phyloP scores from a whole-genome alignment of 768 basidiomycete species.

The Tricholoma matsutake region DNA sequence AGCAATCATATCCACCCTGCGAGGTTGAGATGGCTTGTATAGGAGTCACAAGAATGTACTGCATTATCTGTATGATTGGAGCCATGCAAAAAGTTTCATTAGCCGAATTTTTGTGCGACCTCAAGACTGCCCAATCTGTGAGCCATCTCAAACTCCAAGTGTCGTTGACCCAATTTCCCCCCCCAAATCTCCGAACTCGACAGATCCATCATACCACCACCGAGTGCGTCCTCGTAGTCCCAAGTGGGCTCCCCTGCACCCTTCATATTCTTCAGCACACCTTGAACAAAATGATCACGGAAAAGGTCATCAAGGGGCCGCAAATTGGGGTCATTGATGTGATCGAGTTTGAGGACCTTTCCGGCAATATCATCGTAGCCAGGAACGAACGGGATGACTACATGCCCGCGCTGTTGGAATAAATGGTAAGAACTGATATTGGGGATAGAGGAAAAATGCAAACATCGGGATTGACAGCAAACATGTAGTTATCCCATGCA shows the following conservation, averaged over 20 bases:
- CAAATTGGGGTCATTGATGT: conserved; percentile 25
- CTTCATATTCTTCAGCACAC: conserved; percentile 31
- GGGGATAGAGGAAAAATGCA: conserved; percentile 4
- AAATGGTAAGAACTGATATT: background rate
- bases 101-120: too few relatives aligned
- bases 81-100: too few relatives aligned
- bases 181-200: background rate
- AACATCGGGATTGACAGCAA: conserved; percentile 26
- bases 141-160: background rate
- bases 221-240: background rate
- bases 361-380: background rate
- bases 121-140: background rate
- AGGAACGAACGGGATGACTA: background rate
- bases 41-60: too few relatives aligned
- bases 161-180: background rate
- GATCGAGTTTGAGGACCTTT: conserved; percentile 18
- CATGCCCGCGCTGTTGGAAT: background rate
- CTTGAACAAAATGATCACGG: conserved; percentile 30
- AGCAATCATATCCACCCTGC: background rate
- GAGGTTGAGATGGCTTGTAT: too few relatives aligned
- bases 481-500: conserved; percentile 24
- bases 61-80: too few relatives aligned
- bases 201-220: background rate
- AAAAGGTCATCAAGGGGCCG: conserved; percentile 32
- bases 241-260: conserved; percentile 28